Evolutionary conservation across 176 grass and related monocot genomes (phyloP).

Genomic region (Thalia dealbata): DNA sequence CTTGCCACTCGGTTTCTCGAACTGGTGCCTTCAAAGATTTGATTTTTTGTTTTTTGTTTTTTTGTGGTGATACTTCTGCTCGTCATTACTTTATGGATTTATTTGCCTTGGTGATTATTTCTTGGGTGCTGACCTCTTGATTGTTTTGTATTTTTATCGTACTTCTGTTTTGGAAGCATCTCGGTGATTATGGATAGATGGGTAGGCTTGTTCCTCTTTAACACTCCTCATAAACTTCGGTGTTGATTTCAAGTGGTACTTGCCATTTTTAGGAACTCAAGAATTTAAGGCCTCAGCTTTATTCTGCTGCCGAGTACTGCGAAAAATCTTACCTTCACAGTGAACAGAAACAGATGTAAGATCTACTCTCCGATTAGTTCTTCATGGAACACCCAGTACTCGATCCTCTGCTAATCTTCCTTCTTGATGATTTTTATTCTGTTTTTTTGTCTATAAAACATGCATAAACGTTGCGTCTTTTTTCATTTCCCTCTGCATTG

Average conservation of each 20-base stretch:
- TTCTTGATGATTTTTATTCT: neutral
- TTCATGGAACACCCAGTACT: constrained; percentile 10
- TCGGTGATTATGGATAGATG: neutral
- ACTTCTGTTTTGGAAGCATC: neutral
- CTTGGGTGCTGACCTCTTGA: neutral
- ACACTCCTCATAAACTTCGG: neutral
- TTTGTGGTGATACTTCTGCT: neutral
- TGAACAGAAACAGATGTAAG: constrained; percentile 84
- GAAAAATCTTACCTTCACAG: constrained; percentile 89
- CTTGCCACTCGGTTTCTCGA: neutral
- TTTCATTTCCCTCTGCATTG: too few species aligned
- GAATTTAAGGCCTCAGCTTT: constrained; percentile 92
- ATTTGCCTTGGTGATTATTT: neutral
- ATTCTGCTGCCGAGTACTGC: constrained; percentile 84
- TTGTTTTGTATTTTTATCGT: neutral
- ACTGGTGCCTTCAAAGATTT: neutral
- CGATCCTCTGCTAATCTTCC: neutral
- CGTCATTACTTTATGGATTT: neutral
- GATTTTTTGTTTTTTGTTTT: neutral
- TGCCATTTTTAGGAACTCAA: constrained; percentile 68
- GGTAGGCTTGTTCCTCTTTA: neutral
- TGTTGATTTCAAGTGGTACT: constrained; percentile 7
- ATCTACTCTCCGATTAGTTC: neutral
- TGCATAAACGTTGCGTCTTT: neutral
- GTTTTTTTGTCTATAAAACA: neutral